Evolutionary conservation across 1,284 basidiomycete species (phyloP), one percentile per base, ranked within the genome.

Genomic region (Sporisorium graminicola): DNA sequence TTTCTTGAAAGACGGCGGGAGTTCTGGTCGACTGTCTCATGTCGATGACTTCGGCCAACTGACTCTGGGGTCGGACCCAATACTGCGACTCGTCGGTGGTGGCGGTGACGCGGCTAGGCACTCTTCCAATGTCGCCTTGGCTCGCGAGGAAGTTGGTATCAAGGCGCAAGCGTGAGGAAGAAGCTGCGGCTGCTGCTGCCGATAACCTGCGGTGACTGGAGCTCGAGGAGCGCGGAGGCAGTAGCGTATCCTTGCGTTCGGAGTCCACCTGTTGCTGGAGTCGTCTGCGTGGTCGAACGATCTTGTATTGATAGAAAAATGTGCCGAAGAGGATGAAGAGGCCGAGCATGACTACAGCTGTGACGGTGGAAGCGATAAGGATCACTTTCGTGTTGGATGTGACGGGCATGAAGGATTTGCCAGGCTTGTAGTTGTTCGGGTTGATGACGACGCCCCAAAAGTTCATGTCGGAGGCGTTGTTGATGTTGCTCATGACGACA

Each of bases 391-490:
- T 51, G 37, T 73, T 64, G 58, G 51, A 56, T 7, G 31, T 22
- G 22, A 52, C 5, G 22, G 50, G 52, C 31, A 55, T 27, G 58
- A 72, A 75, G 2, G 70, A 68, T 22, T 58, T 69, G 44, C 70
- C 70, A 8, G 65, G 49, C 24, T 18, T 55, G 64, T 71, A 75
- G 50, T 75, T 69, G 64, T 72, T 64, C 6, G 70, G 68, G 55
- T 72, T 72, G 56, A 75, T 67, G 56, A 75, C 69, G 42, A 67
- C 60, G 26, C 64, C 68, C 68, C 70, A 75, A 33, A 75, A 75
- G 35, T 72, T 29, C 60, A 75, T 63, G 56, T 72, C 43, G 26
- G 68, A 33, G 37, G 49, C 10, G 44, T 67, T 56, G 55, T 69
- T 54, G 40, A 69, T 53, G 46, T 74, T 74, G 66, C 42, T 65